These are phyloP conservation scores for Centella asiatica DNA, from an alignment of 129 eudicot species.

Conservation along the genomic window DNA sequence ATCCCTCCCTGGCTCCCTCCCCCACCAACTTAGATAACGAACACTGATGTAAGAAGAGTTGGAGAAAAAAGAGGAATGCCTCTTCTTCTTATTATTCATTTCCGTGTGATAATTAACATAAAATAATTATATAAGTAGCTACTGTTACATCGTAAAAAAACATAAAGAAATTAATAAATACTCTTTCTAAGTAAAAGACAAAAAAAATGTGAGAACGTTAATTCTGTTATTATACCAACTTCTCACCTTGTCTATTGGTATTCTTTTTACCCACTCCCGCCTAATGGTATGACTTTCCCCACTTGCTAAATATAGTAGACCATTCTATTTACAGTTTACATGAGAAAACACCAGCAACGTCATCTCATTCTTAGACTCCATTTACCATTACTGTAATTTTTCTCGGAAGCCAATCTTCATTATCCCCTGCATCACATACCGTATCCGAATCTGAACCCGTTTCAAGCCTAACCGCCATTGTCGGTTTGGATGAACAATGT, in stretches of 20 bases:
- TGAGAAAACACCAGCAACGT: constrained; percentile 2
- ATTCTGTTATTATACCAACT: constrained; percentile 20
- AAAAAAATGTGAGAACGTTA: constrained; percentile 16
- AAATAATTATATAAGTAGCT: neutral
- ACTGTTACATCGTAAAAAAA: neutral
- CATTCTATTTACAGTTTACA: constrained; percentile 36
- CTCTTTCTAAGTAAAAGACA: neutral
- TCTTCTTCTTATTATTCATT: constrained; percentile 17
- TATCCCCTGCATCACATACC: constrained; percentile 25
- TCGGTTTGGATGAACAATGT: constrained; percentile 12
- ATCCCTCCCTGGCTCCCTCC: too few species aligned
- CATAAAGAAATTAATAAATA: neutral
- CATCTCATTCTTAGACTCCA: constrained; percentile 15
- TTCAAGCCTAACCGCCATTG: constrained; percentile 44
- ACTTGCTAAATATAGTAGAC: neutral
- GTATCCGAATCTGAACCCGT: constrained; percentile 30
- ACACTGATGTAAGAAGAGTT: too few species aligned
- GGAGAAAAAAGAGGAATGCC: constrained; percentile 16
- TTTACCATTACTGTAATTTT: constrained; percentile 44
- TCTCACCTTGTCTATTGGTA: constrained; percentile 5
- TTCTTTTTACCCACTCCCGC: constrained; percentile 6
- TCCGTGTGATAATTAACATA: constrained; percentile 11
- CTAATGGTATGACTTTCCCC: neutral
- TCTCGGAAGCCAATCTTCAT: constrained; percentile 69
- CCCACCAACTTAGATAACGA: too few species aligned